phyloP scores from a whole-genome alignment of 805 yeast genomes.

The Cyberlindnera maclurae region DNA sequence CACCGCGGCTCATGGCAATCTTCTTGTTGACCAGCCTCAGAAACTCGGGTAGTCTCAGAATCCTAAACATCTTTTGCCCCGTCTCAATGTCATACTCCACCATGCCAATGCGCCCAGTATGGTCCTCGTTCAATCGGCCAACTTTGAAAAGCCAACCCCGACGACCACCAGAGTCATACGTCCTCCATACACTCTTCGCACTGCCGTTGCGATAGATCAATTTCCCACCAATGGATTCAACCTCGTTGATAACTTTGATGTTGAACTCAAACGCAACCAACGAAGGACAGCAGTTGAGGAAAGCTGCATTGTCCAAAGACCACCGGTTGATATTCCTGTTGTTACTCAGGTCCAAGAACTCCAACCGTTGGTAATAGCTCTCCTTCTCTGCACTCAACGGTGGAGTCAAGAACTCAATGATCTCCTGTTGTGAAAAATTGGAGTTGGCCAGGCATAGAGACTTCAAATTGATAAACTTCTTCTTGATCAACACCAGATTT shows the following conservation, averaged over 20 bases:
- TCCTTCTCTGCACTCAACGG: slow-evolving; percentile 15
- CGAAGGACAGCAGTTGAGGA: slow-evolving; percentile 39
- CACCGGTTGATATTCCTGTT: slow-evolving; percentile 53
- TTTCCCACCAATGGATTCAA: slow-evolving; percentile 28
- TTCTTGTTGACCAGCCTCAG: slow-evolving; percentile 33
- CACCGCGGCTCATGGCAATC: slow-evolving; percentile 29
- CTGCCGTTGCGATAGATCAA: slow-evolving; percentile 18
- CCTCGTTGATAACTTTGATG: slow-evolving; percentile 44
- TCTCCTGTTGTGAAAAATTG: slow-evolving; percentile 26
- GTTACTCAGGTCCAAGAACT: slow-evolving; percentile 61
- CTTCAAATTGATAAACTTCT: slow-evolving; percentile 32
- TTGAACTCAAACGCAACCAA: slow-evolving; percentile 63
- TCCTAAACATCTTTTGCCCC: slow-evolving; percentile 48
- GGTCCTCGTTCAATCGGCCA: slow-evolving; percentile 26
- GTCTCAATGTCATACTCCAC: slow-evolving; percentile 56
- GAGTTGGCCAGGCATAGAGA: slow-evolving; percentile 30
- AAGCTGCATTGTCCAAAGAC: slow-evolving; percentile 43
- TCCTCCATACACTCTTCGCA: slow-evolving; percentile 23
- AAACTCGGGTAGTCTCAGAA: slow-evolving; percentile 32
- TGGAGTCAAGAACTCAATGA: slow-evolving; percentile 27
- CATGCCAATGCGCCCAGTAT: slow-evolving; percentile 28
- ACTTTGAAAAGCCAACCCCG: slow-evolving; percentile 72
- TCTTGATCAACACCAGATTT: slow-evolving; percentile 31
- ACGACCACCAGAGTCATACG: slow-evolving; percentile 47
- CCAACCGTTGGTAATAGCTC: slow-evolving; percentile 29